Conservation (phyloP, 768 basidiomycete species). For the Lactarius pseudohatsudake region DNA sequence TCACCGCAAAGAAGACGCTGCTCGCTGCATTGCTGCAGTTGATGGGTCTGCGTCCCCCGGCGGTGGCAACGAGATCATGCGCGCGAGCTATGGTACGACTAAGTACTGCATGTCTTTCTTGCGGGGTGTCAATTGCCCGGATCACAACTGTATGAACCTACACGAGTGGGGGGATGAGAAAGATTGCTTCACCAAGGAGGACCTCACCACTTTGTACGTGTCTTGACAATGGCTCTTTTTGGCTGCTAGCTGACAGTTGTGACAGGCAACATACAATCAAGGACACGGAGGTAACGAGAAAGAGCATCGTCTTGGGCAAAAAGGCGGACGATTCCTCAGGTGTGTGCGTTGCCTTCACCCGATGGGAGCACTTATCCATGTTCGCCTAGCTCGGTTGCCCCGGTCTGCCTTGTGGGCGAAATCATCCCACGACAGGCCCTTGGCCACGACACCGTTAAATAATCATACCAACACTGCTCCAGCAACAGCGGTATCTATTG, state of each 20-base stretch:
- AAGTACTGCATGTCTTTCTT: conserved; percentile 98
- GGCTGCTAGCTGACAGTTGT: conserved; percentile 22
- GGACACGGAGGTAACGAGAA: conserved; percentile 71
- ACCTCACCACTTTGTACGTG: conserved; percentile 84
- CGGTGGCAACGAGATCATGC: conserved; percentile 84
- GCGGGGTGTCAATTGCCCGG: conserved; percentile 78
- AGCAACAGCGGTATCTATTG: conserved; percentile 6
- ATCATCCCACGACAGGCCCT: conserved; percentile 28
- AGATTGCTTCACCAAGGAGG: conserved; percentile 96
- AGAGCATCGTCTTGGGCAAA: conserved; percentile 48
- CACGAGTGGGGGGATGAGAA: conserved; percentile 99
- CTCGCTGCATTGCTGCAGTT: conserved; percentile 86
- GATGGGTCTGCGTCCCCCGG: conserved; percentile 92
- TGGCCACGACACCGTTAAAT: conserved; percentile 33
- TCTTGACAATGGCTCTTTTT: conserved; percentile 16
- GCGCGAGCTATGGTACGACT: conserved; percentile 94
- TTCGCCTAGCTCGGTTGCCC: conserved; percentile 52
- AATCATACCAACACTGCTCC: conserved; percentile 33
- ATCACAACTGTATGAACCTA: conserved; percentile 88
- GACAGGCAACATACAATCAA: conserved; percentile 90
- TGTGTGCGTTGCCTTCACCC: conserved; percentile 6
- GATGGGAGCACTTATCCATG: conserved; percentile 3
- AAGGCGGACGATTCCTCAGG: conserved; percentile 50
- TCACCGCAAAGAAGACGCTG: conserved; percentile 90
- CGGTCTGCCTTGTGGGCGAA: conserved; percentile 50